phyloP scores from a whole-genome alignment of 2,329 filamentous ascomycete species.

The Penicillium sp. region DNA sequence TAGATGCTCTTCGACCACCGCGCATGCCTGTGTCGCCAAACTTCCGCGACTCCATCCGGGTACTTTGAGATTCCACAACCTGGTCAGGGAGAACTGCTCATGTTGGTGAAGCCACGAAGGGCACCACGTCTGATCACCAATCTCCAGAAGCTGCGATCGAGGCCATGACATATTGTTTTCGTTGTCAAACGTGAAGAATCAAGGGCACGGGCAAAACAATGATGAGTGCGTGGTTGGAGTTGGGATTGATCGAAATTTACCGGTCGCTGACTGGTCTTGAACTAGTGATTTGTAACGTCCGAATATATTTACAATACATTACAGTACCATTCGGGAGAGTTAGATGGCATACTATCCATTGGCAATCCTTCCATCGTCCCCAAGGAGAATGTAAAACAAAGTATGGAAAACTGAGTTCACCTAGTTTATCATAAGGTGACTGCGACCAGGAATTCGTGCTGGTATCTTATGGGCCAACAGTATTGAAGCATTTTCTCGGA shows the following conservation, averaged over 20 bases:
- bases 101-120: constrained; percentile 65
- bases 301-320: too few relatives aligned
- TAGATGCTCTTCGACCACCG: constrained; percentile 14
- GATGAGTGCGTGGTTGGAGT: not conserved
- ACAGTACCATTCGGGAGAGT: too few relatives aligned
- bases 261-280: not conserved
- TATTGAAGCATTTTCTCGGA: too few relatives aligned
- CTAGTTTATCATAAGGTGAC: too few relatives aligned
- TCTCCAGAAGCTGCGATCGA: constrained; percentile 63
- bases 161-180: constrained; percentile 59
- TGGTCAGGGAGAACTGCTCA: constrained; percentile 26
- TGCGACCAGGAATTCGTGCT: too few relatives aligned
- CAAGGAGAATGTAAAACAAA: too few relatives aligned
- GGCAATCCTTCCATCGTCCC: too few relatives aligned
- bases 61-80: constrained; percentile 26
- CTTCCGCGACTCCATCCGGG: constrained; percentile 19
- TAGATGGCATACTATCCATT: too few relatives aligned
- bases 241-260: not conserved
- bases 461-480: too few relatives aligned
- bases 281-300: not conserved
- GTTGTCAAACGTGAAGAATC: not conserved
- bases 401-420: too few relatives aligned
- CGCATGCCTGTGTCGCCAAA: constrained; percentile 15
- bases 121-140: constrained; percentile 67
- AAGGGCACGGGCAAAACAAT: not conserved